A percentile compares a stretch with the other conserved stretches of the same genome.
Conservation (phyloP, 768 basidiomycete species). For the Pulveroboletus frians region DNA sequence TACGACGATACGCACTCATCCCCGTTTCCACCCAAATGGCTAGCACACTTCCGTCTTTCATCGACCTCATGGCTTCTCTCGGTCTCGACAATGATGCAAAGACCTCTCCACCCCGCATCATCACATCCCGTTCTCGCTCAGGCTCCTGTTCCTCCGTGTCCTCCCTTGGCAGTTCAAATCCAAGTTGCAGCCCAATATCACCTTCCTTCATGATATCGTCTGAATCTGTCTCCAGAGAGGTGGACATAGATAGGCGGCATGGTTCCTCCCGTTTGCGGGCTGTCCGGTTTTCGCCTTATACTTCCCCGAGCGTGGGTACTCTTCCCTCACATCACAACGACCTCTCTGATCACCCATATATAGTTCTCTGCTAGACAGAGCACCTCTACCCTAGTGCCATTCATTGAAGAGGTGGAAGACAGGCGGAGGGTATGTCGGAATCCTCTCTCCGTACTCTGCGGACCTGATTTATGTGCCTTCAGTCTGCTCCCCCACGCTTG, state of each 20-base stretch:
- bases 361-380: constrained; percentile 42
- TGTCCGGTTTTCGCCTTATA: constrained; percentile 30
- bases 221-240: constrained; percentile 25
- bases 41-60: constrained; percentile 72
- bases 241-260: constrained; percentile 28
- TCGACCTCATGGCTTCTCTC: constrained; percentile 80
- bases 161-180: constrained; percentile 35
- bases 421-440: constrained; percentile 33
- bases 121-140: constrained; percentile 28
- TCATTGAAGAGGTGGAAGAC: constrained; percentile 23
- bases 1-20: constrained; percentile 16
- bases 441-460: constrained; percentile 27
- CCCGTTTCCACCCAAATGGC: constrained; percentile 47
- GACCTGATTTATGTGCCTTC: constrained; percentile 26
- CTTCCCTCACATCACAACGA: not conserved
- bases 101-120: constrained; percentile 27
- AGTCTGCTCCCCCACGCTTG: constrained; percentile 34
- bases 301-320: constrained; percentile 24
- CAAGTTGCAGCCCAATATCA: constrained; percentile 28
- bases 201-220: constrained; percentile 33
- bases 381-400: constrained; percentile 34
- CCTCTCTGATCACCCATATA: not conserved
- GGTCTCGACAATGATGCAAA: constrained; percentile 55
- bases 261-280: constrained; percentile 24
- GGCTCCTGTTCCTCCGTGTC: constrained; percentile 46